Evolutionary conservation across 2,329 filamentous ascomycete species (phyloP).

Genomic region (Zopfia rhizophila): DNA sequence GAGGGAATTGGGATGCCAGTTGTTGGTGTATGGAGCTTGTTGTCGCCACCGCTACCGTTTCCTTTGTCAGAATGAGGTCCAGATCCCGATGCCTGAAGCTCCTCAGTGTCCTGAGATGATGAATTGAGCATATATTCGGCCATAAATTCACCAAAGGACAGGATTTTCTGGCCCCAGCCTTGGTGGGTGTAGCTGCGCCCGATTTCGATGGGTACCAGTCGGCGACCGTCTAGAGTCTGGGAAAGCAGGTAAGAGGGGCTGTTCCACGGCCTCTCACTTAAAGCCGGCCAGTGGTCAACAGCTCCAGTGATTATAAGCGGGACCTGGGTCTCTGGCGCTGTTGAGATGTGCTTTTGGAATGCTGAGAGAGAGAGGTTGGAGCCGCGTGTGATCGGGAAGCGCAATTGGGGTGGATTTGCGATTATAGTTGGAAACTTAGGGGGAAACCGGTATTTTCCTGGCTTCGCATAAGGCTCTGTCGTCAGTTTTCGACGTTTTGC

Average conservation of each 20-base stretch:
- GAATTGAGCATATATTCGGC: constrained; percentile 65
- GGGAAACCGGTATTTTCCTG: too few relatives aligned
- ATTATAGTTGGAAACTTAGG: constrained; percentile 30
- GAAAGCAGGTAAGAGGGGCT: constrained; percentile 78
- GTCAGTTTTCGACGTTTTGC: constrained; percentile 32
- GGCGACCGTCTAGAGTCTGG: constrained; percentile 77
- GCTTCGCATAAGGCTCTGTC: too few relatives aligned
- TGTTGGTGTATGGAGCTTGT: too few relatives aligned
- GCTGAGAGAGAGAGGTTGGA: constrained; percentile 29
- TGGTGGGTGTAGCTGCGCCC: constrained; percentile 88
- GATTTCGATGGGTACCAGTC: constrained; percentile 86
- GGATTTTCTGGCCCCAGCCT: constrained; percentile 84
- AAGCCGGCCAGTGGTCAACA: constrained; percentile 79
- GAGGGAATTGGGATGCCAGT: too few relatives aligned
- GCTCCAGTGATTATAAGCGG: constrained; percentile 76
- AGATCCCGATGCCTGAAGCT: too few relatives aligned
- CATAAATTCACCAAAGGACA: constrained; percentile 79
- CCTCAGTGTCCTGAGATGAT: too few relatives aligned
- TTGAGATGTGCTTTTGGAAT: constrained; percentile 43
- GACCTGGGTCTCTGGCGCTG: constrained; percentile 45
- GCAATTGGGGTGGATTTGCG: constrained; percentile 22
- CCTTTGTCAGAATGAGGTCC: too few relatives aligned
- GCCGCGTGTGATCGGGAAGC: constrained; percentile 32
- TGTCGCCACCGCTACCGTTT: too few relatives aligned
- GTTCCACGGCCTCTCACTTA: constrained; percentile 75